Evolutionary conservation across 768 basidiomycete species (phyloP).

Genomic region (Neoboletus subvelutipes): DNA sequence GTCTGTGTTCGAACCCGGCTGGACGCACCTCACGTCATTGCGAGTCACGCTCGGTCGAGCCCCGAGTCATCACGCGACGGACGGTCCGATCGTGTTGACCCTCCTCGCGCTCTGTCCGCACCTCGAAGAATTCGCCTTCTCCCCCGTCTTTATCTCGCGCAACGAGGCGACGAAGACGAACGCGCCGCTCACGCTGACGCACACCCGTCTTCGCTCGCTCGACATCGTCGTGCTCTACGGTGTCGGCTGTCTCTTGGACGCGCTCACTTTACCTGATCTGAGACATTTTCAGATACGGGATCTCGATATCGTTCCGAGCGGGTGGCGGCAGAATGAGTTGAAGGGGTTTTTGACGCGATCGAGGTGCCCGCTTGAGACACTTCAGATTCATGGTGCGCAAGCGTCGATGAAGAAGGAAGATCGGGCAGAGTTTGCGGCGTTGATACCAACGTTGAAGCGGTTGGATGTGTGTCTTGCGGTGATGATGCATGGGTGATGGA

Average conservation of each 20-base stretch:
- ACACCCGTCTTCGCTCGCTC: slow-evolving; percentile 11
- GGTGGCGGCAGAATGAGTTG: slow-evolving; percentile 14
- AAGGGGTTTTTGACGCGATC: slow-evolving; percentile 22
- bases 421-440: slow-evolving; percentile 8
- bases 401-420: slow-evolving; percentile 16
- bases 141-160: slow-evolving; percentile 6
- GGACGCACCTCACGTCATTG: slow-evolving; percentile 17
- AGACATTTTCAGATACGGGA: slow-evolving; percentile 8
- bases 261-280: slow-evolving; percentile 17
- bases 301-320: slow-evolving; percentile 18
- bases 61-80: background rate
- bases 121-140: slow-evolving; percentile 14
- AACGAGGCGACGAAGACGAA: background rate
- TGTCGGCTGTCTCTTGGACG: slow-evolving; percentile 5
- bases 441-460: slow-evolving; percentile 20
- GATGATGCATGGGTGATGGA: slow-evolving; percentile 3
- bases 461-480: slow-evolving; percentile 15
- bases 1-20: slow-evolving; percentile 12
- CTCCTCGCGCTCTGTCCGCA: slow-evolving; percentile 22
- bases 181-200: slow-evolving; percentile 4
- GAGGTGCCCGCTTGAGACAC: slow-evolving; percentile 20
- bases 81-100: slow-evolving; percentile 1
- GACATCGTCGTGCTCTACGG: slow-evolving; percentile 9
- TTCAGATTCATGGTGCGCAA: slow-evolving; percentile 13
- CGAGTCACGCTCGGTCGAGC: slow-evolving; percentile 1